Evolutionary conservation across 2,329 filamentous ascomycete species (phyloP).

Genomic region (Neonectria sp.): DNA sequence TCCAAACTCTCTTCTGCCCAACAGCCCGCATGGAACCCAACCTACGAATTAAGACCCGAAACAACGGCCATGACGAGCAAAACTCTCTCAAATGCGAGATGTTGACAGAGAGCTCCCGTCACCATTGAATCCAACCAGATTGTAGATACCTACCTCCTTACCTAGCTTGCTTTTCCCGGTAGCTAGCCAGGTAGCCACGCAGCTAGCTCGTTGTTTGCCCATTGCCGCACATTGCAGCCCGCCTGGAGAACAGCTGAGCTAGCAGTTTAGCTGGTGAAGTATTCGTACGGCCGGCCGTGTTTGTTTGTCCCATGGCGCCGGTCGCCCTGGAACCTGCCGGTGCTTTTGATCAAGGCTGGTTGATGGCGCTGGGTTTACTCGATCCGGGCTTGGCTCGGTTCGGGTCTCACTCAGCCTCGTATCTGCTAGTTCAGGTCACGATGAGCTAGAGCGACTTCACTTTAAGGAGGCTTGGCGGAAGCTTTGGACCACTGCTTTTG

Average conservation of each 20-base stretch:
- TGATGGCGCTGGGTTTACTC: not conserved
- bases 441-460: not conserved
- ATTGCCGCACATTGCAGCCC: not conserved
- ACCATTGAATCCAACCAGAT: not conserved
- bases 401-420: not conserved
- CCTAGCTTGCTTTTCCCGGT: not conserved
- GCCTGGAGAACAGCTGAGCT: not conserved
- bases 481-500: not conserved
- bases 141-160: not conserved
- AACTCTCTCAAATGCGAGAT: not conserved
- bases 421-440: not conserved
- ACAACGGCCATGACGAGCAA: not conserved
- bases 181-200: not conserved
- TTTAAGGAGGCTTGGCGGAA: not conserved
- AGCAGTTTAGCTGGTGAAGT: not conserved
- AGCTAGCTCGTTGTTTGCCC: constrained; percentile 4
- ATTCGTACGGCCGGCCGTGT: not conserved
- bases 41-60: not conserved
- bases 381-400: not conserved
- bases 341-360: not conserved
- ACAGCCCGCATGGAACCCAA: not conserved
- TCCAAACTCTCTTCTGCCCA: not conserved
- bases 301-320: not conserved
- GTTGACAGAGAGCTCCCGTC: not conserved
- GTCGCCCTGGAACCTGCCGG: not conserved